Percentiles rank a stretch among this genome's conserved stretches.
These are phyloP conservation scores for Nicotiana sylvestris DNA, from an alignment of 257 asterid genomes.

Conservation along the genomic window DNA sequence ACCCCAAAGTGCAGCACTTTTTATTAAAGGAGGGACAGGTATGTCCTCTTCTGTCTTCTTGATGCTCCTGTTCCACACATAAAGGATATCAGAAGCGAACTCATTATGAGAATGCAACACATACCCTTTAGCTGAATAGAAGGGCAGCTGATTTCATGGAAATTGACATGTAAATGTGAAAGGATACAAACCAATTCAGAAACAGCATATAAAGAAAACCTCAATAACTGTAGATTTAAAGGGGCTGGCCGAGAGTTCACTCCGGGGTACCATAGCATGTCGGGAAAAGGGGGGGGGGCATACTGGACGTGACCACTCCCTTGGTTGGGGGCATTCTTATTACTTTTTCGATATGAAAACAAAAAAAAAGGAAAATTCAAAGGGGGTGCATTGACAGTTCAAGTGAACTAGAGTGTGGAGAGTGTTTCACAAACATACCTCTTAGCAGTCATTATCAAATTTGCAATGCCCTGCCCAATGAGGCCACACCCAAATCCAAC, in stretches of 20 bases:
- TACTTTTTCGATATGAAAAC: too few species aligned
- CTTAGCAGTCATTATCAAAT: constrained; percentile 87
- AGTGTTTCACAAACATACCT: constrained; percentile 34
- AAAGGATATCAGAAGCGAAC: not conserved
- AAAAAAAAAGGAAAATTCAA: too few species aligned
- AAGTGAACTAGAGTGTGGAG: not conserved
- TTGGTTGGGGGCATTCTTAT: too few species aligned
- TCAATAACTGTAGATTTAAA: too few species aligned
- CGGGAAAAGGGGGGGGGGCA: too few species aligned
- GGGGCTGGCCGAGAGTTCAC: too few species aligned
- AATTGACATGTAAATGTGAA: too few species aligned
- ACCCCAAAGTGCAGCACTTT: constrained; percentile 96
- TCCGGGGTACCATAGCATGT: too few species aligned
- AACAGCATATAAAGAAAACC: too few species aligned
- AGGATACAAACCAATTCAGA: too few species aligned
- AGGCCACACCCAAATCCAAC: constrained; percentile 94
- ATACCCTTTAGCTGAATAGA: not conserved
- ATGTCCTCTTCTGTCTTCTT: constrained; percentile 80
- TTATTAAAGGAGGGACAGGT: constrained; percentile 84
- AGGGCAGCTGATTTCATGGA: not conserved
- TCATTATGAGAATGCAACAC: not conserved
- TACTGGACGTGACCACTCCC: too few species aligned
- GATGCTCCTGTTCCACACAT: constrained; percentile 56
- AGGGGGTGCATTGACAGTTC: not conserved
- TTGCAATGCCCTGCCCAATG: constrained; percentile 95